Conservation (phyloP, 1,139 yeast species). For the Pichia cactophila region DNA sequence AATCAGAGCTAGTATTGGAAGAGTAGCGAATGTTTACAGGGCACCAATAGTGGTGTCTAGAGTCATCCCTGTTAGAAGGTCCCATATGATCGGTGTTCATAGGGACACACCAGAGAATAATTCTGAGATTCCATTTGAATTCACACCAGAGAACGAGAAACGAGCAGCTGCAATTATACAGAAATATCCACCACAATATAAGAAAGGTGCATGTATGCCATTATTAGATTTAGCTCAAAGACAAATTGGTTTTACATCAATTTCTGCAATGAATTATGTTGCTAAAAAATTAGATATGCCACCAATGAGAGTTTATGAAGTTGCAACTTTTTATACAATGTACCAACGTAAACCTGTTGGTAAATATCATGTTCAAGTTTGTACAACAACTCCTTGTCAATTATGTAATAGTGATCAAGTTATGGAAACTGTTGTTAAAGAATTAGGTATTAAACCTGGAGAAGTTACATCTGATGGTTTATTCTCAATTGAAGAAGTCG, state of each 20-base stretch:
- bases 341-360: conserved; percentile 86
- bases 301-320: conserved; percentile 92
- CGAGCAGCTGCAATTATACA: conserved; percentile 69
- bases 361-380: conserved; percentile 73
- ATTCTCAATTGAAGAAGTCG: conserved; percentile 82
- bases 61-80: conserved; percentile 12
- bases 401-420: conserved; percentile 75
- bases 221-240: conserved; percentile 82
- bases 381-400: conserved; percentile 90
- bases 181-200: conserved; percentile 80
- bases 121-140: conserved; percentile 64
- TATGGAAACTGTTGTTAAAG: conserved; percentile 59
- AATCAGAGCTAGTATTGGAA: conserved; percentile 10
- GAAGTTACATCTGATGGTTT: conserved; percentile 70
- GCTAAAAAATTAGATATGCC: conserved; percentile 84
- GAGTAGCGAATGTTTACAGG: neutral
- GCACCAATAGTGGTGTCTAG: neutral
- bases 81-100: conserved; percentile 48
- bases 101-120: conserved; percentile 67
- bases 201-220: conserved; percentile 87
- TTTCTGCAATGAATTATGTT: conserved; percentile 88
- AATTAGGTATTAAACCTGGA: conserved; percentile 65
- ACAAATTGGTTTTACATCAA: conserved; percentile 80
- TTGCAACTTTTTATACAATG: conserved; percentile 91
- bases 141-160: conserved; percentile 57